These are phyloP conservation scores for Kwoniella europaea DNA, from an alignment of 768 basidiomycete genomes.

Conservation along the genomic window DNA sequence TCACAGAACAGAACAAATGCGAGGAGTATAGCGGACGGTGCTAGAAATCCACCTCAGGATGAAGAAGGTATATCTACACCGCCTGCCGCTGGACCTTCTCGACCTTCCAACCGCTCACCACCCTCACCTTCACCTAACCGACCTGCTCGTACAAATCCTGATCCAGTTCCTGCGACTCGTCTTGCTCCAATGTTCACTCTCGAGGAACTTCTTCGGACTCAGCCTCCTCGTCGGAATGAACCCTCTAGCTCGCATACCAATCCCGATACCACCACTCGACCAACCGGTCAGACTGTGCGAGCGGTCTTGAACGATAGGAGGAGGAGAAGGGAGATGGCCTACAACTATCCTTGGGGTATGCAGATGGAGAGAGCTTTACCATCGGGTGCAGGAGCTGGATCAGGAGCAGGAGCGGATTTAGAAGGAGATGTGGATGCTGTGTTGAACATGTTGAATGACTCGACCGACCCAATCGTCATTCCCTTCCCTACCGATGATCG, in stretches of 20 bases:
- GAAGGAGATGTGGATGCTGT: constrained; percentile 3
- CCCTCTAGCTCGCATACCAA: neutral
- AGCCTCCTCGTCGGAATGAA: neutral
- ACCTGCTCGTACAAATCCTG: neutral
- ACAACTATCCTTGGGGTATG: constrained; percentile 11
- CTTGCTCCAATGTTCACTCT: constrained; percentile 25
- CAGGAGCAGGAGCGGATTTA: constrained; percentile 4
- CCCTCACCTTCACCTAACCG: constrained; percentile 24
- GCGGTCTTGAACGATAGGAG: constrained; percentile 4
- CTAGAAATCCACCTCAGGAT: constrained; percentile 15
- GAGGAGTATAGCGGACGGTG: constrained; percentile 3
- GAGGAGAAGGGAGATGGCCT: constrained; percentile 1
- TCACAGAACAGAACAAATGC: neutral
- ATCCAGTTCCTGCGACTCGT: neutral
- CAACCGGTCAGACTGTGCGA: neutral
- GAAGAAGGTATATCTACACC: constrained; percentile 13
- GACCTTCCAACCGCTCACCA: constrained; percentile 8
- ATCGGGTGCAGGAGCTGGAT: constrained; percentile 16
- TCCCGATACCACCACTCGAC: neutral
- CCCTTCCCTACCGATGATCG: constrained; percentile 10
- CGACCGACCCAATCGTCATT: constrained; percentile 10
- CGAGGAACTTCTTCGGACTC: constrained; percentile 10
- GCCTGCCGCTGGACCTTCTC: neutral
- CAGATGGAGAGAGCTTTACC: constrained; percentile 26
- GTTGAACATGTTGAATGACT: neutral